Evolutionary conservation across 176 grass and related monocot genomes (phyloP), one percentile per base, ranked within the genome.

Genomic region (Oryza brachyantha): DNA sequence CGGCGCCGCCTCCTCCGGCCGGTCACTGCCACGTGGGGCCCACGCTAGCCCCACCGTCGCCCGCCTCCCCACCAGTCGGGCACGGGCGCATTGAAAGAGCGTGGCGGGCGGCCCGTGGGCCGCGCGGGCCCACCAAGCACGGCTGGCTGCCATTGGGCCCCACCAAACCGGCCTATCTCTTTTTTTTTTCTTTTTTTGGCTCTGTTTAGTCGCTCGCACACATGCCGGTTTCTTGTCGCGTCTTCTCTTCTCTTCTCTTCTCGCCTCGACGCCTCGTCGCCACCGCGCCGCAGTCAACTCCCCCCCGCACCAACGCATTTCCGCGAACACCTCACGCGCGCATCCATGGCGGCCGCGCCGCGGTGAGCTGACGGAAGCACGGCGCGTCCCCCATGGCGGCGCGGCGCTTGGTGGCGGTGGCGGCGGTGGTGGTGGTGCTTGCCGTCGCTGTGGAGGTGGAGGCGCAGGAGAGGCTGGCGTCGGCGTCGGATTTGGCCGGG

Each of bases 401-500:
- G 27, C 19, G 27, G 7, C 37, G 66, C n/a, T n/a, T n/a, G n/a
- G n/a, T n/a, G n/a, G n/a, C n/a, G n/a, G n/a, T n/a, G n/a, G n/a
- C n/a, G n/a, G n/a, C n/a, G n/a, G n/a, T n/a, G n/a, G n/a, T n/a
- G n/a, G n/a, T n/a, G n/a, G n/a, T n/a, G n/a, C n/a, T n/a, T n/a
- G n/a, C n/a, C n/a, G n/a, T n/a, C n/a, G n/a, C n/a, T n/a, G n/a
- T n/a, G n/a, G n/a, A n/a, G n/a, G n/a, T n/a, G n/a, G n/a, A n/a
- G 27, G 7, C 37, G 66, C 61, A 70, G 68, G 54, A 13, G 66
- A 77, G 66, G 64, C 66, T 90, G 42, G 40, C 82, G 52, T 91
- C 83, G 79, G 31, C 5, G 25, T 22, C 37, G 45, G 96, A 98
- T 81, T 68, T 65, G 9, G 72, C 66, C 45, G 96, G 35, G 22